Conservation (phyloP, 305 asterid genomes). For the Fraxinus xanthoxyloides region DNA sequence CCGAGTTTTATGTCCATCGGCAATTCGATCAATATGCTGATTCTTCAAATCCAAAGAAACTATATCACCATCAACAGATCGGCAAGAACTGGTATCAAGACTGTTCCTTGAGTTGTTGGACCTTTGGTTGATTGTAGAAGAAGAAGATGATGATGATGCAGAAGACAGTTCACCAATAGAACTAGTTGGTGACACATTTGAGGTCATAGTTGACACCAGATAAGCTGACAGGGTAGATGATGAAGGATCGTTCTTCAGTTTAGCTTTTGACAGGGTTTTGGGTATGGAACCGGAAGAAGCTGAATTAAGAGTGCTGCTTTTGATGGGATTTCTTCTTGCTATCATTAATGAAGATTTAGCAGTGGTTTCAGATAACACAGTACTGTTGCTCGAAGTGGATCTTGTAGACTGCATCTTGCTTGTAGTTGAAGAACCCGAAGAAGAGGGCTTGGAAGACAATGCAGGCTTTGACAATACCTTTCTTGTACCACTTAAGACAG, state of each 20-base stretch:
- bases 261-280: conserved; percentile 5
- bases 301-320: not conserved
- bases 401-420: conserved; percentile 44
- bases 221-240: conserved; percentile 49
- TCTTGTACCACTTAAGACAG: conserved; percentile 42
- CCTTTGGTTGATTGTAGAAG: conserved; percentile 50
- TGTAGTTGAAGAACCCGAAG: conserved; percentile 41
- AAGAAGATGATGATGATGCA: conserved; percentile 64
- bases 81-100: conserved; percentile 56
- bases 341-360: conserved; percentile 26
- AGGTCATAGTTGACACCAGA: conserved; percentile 56
- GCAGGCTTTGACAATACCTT: conserved; percentile 58
- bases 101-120: conserved; percentile 59
- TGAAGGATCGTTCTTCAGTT: conserved; percentile 40
- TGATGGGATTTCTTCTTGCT: not conserved
- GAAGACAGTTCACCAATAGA: conserved; percentile 95
- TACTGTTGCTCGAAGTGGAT: conserved; percentile 53
- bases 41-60: conserved; percentile 32
- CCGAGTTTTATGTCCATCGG: conserved; percentile 32
- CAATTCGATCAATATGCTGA: conserved; percentile 33
- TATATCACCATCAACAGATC: conserved; percentile 48
- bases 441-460: conserved; percentile 22
- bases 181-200: conserved; percentile 82
- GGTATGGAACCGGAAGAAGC: not conserved
- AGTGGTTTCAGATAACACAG: conserved; percentile 42